Evolutionary conservation across 1,139 yeast genomes (phyloP), one percentile per base, ranked within the genome.

Genomic region (Hemisphaericaspora lyxosophila): DNA sequence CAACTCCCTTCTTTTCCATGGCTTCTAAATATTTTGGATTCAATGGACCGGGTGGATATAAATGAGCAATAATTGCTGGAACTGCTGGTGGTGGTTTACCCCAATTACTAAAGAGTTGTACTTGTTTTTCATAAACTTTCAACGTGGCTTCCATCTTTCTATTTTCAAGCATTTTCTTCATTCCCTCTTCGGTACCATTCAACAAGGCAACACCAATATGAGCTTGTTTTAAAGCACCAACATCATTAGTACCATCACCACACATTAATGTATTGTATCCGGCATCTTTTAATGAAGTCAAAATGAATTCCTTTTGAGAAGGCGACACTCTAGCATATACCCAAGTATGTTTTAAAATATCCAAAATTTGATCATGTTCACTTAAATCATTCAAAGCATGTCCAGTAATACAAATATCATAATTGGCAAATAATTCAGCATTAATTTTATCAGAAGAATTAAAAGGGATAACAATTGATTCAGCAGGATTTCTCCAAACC

Each of bases 211-310:
- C 90, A 70, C 98, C 98, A 58, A 92, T 84, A 57, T 92, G 96
- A 7, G 99, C 97, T 69, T 92, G 97, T 63, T 92, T 94, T 66
- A 92, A 78, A 39, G 99, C 99, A 63, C 99, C 99, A 40, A 92
- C 98, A 72, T 92, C 99, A 60, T 92, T 92, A 24, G 99, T 92
- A 67, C 99, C 99, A 67, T 92, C 99, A 73, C 99, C 99, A 68
- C 98, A 92, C 99, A 92, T 92, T 53, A 94, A 76, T 24, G 98
- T 92, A 55, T 79, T 85, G 64, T 90, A 92, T 24, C 97, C 97
- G 59, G 89, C 79, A 43, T 81, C 84, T 62, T 92, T 92, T 59
- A 88, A 77, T 31, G 88, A 78, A 46, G 83, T 85, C 55, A 94
- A 73, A 53, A 92, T 82, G 50, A 84, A 88, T 67, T 92, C 98